These are phyloP conservation scores for Pyricularia pennisetigena DNA, from an alignment of 2,329 filamentous ascomycete genomes.

Conservation along the genomic window DNA sequence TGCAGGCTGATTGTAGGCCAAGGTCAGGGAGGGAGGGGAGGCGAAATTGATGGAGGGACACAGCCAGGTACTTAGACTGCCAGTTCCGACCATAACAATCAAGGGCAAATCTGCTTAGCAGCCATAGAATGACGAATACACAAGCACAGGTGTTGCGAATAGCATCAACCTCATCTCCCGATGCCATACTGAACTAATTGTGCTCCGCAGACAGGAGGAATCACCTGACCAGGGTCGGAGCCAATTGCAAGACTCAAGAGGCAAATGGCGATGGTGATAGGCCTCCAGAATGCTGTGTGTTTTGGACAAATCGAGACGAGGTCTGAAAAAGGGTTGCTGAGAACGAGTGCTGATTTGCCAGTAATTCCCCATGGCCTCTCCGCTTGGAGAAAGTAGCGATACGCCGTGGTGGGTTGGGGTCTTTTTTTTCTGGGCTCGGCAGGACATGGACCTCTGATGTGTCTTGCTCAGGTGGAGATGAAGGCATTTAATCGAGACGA, in stretches of 20 bases:
- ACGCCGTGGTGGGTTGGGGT: background rate
- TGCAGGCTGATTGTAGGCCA: background rate
- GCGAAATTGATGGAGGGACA: background rate
- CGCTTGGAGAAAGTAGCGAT: background rate
- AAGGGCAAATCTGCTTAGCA: background rate
- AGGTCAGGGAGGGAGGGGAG: background rate
- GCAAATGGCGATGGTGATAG: conserved; percentile 41
- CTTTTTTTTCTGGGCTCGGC: background rate
- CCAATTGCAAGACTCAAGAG: conserved; percentile 36
- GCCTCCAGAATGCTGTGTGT: conserved; percentile 26
- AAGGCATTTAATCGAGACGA: background rate
- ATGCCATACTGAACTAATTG: conserved; percentile 15
- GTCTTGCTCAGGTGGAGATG: background rate
- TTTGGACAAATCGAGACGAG: conserved; percentile 21
- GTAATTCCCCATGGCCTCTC: background rate
- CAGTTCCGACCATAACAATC: background rate
- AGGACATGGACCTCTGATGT: background rate
- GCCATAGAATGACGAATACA: background rate
- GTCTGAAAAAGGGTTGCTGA: conserved; percentile 23
- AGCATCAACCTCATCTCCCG: conserved; percentile 3
- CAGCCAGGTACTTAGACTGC: background rate
- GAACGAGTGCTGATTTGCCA: conserved; percentile 41
- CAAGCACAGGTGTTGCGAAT: conserved; percentile 1
- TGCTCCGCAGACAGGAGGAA: conserved; percentile 31
- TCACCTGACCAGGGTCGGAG: conserved; percentile 39